Conservation (phyloP, 2,329 filamentous ascomycete species). For the Xylaria multiplex region DNA sequence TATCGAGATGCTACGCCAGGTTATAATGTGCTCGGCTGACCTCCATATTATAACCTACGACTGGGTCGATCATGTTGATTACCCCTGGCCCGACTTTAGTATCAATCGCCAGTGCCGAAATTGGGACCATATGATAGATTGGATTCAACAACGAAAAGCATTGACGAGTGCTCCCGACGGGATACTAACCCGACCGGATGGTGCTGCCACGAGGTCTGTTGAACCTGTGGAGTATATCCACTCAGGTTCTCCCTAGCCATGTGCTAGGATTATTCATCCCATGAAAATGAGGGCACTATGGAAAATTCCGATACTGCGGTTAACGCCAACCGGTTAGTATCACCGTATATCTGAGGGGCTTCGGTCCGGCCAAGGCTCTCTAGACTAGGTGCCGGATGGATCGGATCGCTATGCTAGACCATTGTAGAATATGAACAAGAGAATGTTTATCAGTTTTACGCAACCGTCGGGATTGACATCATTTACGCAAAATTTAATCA, state of each 20-base stretch:
- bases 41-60: conserved; percentile 22
- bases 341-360: neutral
- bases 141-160: neutral
- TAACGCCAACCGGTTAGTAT: conserved; percentile 14
- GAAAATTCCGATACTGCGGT: neutral
- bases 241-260: neutral
- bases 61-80: neutral
- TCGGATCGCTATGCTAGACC: no score
- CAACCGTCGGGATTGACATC: no score
- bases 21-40: conserved; percentile 17
- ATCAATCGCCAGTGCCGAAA: conserved; percentile 9
- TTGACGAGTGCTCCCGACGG: conserved; percentile 2
- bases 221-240: conserved; percentile 5
- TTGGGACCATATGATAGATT: neutral
- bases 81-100: neutral
- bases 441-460: no score
- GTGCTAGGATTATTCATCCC: neutral
- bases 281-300: neutral
- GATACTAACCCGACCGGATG: conserved; percentile 4
- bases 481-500: neutral
- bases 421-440: no score
- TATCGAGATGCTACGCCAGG: conserved; percentile 19
- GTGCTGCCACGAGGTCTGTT: neutral
- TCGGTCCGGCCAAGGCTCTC: neutral
- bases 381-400: no score